Base-by-base conservation (phyloP, 2,329 filamentous ascomycete genomes). In the Sordariomycetes sp. region DNA sequence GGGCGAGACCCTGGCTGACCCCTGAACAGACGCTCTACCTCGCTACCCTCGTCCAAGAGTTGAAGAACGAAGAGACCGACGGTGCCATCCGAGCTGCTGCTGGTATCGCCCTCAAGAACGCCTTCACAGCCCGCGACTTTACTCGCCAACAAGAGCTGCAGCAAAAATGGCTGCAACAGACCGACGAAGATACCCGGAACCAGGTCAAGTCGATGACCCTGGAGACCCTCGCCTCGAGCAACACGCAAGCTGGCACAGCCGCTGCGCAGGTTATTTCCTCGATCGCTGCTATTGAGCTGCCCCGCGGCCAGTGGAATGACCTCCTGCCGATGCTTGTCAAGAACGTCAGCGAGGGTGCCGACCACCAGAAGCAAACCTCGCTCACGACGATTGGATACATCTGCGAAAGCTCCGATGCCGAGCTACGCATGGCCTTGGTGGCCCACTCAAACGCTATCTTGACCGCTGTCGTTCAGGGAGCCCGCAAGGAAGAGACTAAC, bases 301-400 rank as follows among this genome's bases (percentile, higher is more conserved):
- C 92, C 40, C 80, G 85, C 50, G 79, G 86, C 53, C 84, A 95
- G 70, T 98, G 92, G 92, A 75, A 77, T 34, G 87, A 96, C 58
- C 70, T 98, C 46, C 88, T 98, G 83, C 70, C 77, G 41, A 75
- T 74, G 21, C 72, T 98, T 46, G 92, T 98, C 45, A 83, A 90
- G 60, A 94, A 92, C 59, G 88, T 98, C 46, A 90, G 85, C 57
- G 77, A 80, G 45, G 92, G 90, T 45, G 75, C 72, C 50, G 82
- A 88, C 54, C 79, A 87, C 63, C 79, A 94, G 58, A 98, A 96
- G 71, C 88, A 95, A 66, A 74, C 88, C 27, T 96, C 90, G 29
- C 68, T 98, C 52, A 90, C 86, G 38, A 82, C 90, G n/a, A 95
- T 98, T 59, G 92, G 92, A 48, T 98, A 92, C 66, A 90, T 98